Evolutionary conservation across 208 protist species (phyloP).

Genomic region (Trypanosoma conorhini): DNA sequence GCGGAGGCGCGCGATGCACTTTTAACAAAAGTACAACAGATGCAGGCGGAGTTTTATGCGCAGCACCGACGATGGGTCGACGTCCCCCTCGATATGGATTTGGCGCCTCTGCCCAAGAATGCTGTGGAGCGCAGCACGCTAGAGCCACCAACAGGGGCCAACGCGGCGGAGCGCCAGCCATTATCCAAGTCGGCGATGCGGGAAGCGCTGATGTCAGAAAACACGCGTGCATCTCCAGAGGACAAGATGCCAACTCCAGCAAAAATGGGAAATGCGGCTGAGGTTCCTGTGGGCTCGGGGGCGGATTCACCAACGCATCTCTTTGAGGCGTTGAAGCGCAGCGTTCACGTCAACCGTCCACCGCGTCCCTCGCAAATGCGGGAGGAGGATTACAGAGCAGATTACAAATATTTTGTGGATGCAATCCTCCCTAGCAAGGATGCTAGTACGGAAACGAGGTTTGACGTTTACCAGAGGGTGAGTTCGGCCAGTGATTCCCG

Average conservation of each 20-base stretch:
- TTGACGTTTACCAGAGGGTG: conserved; percentile 3
- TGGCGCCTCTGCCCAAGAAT: neutral
- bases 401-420: conserved; percentile 6
- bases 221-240: neutral
- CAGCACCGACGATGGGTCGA: conserved; percentile 85
- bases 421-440: neutral
- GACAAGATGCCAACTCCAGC: neutral
- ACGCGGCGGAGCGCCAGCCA: neutral
- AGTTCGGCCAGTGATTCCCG: neutral
- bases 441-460: neutral
- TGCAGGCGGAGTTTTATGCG: conserved; percentile 79
- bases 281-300: neutral
- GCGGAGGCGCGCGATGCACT: conserved; percentile 72
- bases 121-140: neutral
- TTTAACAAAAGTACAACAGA: conserved; percentile 65
- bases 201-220: conserved; percentile 10
- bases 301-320: neutral
- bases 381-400: conserved; percentile 36
- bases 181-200: conserved; percentile 17
- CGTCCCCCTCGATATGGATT: conserved; percentile 59
- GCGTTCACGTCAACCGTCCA: conserved; percentile 26
- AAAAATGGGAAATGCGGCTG: neutral
- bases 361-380: conserved; percentile 40
- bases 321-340: conserved; percentile 24
- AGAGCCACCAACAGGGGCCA: neutral